phyloP scores from a whole-genome alignment of 495 filamentous ascomycete genomes.

The Penicillium cinerascens region DNA sequence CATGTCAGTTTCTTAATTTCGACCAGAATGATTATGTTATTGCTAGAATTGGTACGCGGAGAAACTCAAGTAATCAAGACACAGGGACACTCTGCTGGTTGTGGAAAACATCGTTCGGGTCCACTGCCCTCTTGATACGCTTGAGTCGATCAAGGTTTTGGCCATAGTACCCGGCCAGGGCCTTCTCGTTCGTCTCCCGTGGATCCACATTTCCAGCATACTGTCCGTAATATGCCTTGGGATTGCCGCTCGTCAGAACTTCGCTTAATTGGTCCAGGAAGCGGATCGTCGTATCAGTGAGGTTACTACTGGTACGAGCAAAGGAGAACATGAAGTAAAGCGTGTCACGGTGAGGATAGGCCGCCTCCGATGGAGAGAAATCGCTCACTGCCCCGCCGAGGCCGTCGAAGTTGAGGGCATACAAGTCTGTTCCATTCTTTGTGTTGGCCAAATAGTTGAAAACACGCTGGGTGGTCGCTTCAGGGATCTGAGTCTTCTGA shows the following conservation, averaged over 20 bases:
- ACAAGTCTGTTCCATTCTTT: too few relatives aligned
- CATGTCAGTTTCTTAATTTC: too few relatives aligned
- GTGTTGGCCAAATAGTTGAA: too few relatives aligned
- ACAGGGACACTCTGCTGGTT: constrained; percentile 2
- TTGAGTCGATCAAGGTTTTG: neutral
- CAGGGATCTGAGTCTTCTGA: too few relatives aligned
- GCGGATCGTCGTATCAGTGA: neutral
- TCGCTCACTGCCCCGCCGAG: too few relatives aligned
- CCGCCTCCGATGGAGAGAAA: too few relatives aligned
- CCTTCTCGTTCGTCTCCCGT: neutral
- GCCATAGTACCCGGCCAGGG: neutral
- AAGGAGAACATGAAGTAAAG: too few relatives aligned
- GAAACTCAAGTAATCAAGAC: neutral
- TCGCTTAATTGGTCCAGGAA: neutral
- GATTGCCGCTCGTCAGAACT: neutral
- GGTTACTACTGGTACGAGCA: neutral
- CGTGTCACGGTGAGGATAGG: too few relatives aligned
- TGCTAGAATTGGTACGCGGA: too few relatives aligned
- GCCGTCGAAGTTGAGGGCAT: too few relatives aligned
- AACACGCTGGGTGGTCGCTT: too few relatives aligned
- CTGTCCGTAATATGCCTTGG: neutral
- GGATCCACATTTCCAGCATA: constrained; percentile 1
- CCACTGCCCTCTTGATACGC: neutral
- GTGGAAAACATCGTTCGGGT: neutral
- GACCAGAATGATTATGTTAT: too few relatives aligned